A percentile compares a stretch with the other conserved stretches of the same genome.
These are phyloP conservation scores for Sporothrix mexicana DNA, from an alignment of 2,329 filamentous ascomycete genomes.

Conservation along the genomic window DNA sequence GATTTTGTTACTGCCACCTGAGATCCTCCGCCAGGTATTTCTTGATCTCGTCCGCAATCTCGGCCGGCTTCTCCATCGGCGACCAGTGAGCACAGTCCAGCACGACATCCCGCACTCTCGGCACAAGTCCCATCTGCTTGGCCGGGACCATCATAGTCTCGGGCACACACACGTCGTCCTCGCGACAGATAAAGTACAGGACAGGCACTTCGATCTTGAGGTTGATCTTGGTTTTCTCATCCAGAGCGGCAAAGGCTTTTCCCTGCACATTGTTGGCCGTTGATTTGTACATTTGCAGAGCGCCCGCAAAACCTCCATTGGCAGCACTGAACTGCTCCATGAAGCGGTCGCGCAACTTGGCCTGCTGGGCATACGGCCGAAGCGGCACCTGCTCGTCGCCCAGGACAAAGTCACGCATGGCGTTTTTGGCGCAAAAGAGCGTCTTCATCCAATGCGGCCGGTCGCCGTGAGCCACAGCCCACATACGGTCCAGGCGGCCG, in stretches of 20 bases:
- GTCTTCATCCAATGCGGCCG: slow-evolving; percentile 41
- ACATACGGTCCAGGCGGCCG: slow-evolving; percentile 48
- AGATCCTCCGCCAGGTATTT: neutral
- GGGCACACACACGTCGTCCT: slow-evolving; percentile 42
- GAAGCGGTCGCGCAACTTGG: slow-evolving; percentile 41
- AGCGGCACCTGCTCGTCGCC: slow-evolving; percentile 39
- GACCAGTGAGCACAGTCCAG: slow-evolving; percentile 44
- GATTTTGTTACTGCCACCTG: too few species aligned
- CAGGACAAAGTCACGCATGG: slow-evolving; percentile 43
- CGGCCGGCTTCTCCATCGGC: slow-evolving; percentile 42
- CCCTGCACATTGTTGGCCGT: slow-evolving; percentile 37
- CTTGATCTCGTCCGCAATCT: slow-evolving; percentile 37
- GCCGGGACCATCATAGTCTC: slow-evolving; percentile 36
- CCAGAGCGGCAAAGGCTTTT: slow-evolving; percentile 37
- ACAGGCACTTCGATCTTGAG: slow-evolving; percentile 41
- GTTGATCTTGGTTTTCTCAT: slow-evolving; percentile 28
- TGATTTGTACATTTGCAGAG: slow-evolving; percentile 43
- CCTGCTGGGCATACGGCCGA: slow-evolving; percentile 41
- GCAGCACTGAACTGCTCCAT: slow-evolving; percentile 40
- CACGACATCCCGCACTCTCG: slow-evolving; percentile 38
- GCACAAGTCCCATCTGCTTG: slow-evolving; percentile 40
- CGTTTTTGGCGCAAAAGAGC: slow-evolving; percentile 47
- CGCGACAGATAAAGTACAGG: slow-evolving; percentile 41
- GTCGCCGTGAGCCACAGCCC: slow-evolving; percentile 44
- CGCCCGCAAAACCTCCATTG: slow-evolving; percentile 41